These are phyloP conservation scores for Monosporascus ibericus DNA, from an alignment of 2,329 filamentous ascomycete species.

Conservation along the genomic window DNA sequence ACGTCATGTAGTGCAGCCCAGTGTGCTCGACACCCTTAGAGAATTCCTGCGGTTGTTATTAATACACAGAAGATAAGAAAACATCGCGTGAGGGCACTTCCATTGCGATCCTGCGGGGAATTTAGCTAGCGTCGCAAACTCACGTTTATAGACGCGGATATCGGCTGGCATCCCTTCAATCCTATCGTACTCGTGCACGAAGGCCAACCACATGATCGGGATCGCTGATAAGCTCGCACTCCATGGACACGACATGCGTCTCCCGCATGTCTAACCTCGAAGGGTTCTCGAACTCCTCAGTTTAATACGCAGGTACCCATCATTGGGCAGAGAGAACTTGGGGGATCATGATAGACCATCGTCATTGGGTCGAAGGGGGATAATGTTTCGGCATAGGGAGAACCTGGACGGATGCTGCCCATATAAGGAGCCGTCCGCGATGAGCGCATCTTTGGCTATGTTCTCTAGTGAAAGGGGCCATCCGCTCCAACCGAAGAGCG, in stretches of 20 bases:
- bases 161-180: background rate
- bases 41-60: background rate
- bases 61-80: conserved; percentile 1
- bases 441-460: background rate
- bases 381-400: background rate
- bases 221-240: background rate
- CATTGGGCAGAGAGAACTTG: background rate
- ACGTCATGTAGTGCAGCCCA: too few relatives aligned
- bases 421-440: background rate
- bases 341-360: background rate
- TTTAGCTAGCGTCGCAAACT: background rate
- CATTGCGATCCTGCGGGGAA: background rate
- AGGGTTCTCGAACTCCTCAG: background rate
- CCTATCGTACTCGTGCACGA: background rate
- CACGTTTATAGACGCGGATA: background rate
- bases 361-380: conserved; percentile 1
- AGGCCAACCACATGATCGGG: background rate
- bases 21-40: too few relatives aligned
- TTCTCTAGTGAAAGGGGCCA: background rate
- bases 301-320: background rate
- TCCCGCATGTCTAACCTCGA: conserved; percentile 1
- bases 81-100: background rate
- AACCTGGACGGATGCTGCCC: background rate
- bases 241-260: background rate
- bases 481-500: conserved; percentile 3